phyloP scores from a whole-genome alignment of 495 filamentous ascomycete species.

The Lophiotrema nucula region DNA sequence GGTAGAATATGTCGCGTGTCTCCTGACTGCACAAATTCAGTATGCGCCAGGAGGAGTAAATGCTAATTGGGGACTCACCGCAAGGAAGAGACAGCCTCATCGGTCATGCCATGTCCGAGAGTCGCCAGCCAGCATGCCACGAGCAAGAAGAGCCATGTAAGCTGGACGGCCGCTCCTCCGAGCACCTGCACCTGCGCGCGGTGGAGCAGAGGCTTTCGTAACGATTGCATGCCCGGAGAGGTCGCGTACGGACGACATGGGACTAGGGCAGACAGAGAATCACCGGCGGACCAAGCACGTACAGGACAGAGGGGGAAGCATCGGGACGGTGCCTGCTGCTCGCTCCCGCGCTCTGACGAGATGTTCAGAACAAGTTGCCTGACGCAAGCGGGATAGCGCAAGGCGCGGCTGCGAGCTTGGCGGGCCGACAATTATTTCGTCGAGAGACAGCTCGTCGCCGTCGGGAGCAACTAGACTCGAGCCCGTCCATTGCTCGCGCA shows the following conservation, averaged over 20 bases:
- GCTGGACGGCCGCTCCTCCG: slow-evolving; percentile 17
- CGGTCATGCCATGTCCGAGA: slow-evolving; percentile 40
- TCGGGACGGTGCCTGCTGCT: no score
- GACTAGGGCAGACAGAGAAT: neutral
- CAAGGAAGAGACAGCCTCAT: slow-evolving; percentile 36
- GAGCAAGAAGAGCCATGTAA: slow-evolving; percentile 37
- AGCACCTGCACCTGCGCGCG: slow-evolving; percentile 1
- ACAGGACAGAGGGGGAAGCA: no score
- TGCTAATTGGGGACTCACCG: slow-evolving; percentile 9
- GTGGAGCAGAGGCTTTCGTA: slow-evolving; percentile 16
- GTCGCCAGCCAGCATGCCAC: slow-evolving; percentile 17
- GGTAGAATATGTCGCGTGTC: slow-evolving; percentile 91
- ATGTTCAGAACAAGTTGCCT: neutral
- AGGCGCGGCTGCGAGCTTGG: neutral
- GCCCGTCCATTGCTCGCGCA: neutral
- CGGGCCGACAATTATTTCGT: slow-evolving; percentile 9
- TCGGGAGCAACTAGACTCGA: neutral
- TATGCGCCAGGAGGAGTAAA: neutral
- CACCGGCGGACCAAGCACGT: neutral
- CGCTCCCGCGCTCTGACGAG: no score
- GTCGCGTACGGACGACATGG: slow-evolving; percentile 24
- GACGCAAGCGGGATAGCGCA: neutral
- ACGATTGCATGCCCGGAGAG: slow-evolving; percentile 31
- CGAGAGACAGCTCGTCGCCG: neutral
- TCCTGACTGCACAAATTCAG: slow-evolving; percentile 56